Evolutionary conservation across 805 yeast genomes (phyloP).

Genomic region (Debaryomyces prosopidis): DNA sequence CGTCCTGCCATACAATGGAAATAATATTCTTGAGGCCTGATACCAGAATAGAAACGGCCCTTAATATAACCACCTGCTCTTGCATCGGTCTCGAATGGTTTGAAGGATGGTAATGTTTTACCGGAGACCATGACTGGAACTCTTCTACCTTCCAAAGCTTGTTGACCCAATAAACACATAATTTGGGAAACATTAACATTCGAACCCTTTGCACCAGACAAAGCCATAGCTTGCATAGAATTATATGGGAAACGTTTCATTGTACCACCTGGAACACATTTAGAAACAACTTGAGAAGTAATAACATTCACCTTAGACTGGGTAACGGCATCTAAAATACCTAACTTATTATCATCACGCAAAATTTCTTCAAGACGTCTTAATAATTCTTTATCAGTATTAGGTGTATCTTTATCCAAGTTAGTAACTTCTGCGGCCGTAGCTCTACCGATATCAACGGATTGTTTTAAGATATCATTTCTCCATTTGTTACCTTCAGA

Average conservation of each 20-base stretch:
- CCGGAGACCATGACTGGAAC: conserved; percentile 99
- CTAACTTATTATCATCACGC: conserved; percentile 90
- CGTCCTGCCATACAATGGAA: conserved; percentile 99
- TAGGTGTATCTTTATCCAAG: conserved; percentile 51
- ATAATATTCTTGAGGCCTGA: conserved; percentile 96
- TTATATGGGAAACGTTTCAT: conserved; percentile 94
- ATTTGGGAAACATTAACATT: conserved; percentile 98
- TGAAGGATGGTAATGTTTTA: conserved; percentile 93
- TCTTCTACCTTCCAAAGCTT: conserved; percentile 98
- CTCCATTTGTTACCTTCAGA: conserved; percentile 90
- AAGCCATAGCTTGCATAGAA: conserved; percentile 98
- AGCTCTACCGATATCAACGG: conserved; percentile 79
- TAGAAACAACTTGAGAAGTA: conserved; percentile 91
- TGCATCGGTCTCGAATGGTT: conserved; percentile 95
- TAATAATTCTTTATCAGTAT: conserved; percentile 70
- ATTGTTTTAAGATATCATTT: conserved; percentile 71
- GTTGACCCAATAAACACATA: conserved; percentile 99
- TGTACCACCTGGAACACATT: conserved; percentile 95
- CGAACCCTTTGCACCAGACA: conserved; percentile 99
- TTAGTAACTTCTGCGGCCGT: conserved; percentile 97
- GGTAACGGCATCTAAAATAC: conserved; percentile 92
- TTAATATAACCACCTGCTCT: conserved; percentile 98
- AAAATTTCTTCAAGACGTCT: conserved; percentile 91
- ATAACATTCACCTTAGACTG: conserved; percentile 89
- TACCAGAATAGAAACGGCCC: conserved; percentile 96